These are phyloP conservation scores for Litsea cubeba DNA, from an alignment of 164 flowering plant species.

Conservation along the genomic window DNA sequence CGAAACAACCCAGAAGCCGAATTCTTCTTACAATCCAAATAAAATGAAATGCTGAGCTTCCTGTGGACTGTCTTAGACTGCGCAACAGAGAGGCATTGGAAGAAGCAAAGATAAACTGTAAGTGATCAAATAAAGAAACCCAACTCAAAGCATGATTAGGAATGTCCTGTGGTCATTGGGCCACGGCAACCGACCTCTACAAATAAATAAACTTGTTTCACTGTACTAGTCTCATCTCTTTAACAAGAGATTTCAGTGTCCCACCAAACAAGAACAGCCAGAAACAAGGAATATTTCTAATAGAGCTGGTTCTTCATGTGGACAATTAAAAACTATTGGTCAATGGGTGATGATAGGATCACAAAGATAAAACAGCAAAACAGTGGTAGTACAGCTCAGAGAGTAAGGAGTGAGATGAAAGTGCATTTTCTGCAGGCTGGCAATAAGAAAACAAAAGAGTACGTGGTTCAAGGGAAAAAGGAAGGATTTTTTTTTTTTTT, in stretches of 20 bases:
- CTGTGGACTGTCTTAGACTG: too few species aligned
- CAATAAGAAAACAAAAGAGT: too few species aligned
- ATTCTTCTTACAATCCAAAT: too few species aligned
- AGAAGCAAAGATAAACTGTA: neutral
- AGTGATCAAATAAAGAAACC: neutral
- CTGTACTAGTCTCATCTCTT: neutral
- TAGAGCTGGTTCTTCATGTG: neutral
- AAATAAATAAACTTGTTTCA: neutral
- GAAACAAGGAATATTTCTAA: neutral
- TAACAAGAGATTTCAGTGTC: constrained; percentile 10
- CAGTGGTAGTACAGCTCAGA: too few species aligned
- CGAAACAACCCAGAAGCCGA: too few species aligned
- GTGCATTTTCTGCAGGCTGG: too few species aligned
- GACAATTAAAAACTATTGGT: neutral
- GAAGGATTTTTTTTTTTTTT: too few species aligned
- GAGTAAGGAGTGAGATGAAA: too few species aligned
- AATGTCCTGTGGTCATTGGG: neutral
- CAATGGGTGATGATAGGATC: neutral
- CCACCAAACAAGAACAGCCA: constrained; percentile 12
- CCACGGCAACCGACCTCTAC: neutral
- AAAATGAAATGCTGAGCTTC: too few species aligned
- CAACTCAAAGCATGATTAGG: neutral
- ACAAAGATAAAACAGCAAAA: neutral
- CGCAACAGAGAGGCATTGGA: neutral
- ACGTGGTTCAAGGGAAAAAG: too few species aligned